Conservation (phyloP, 495 filamentous ascomycete species). For the Tuber magnatum region DNA sequence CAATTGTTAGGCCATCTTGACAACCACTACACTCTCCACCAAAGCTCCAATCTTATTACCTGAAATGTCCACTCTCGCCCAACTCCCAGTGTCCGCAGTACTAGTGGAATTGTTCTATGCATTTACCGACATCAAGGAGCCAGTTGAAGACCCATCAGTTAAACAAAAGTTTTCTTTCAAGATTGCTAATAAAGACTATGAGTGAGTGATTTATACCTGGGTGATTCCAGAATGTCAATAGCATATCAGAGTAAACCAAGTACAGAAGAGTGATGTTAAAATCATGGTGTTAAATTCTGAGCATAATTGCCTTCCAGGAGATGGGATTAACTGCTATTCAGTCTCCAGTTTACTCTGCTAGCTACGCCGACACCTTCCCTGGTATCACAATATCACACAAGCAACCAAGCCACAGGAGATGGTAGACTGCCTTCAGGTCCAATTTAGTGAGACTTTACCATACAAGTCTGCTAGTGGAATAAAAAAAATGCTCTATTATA, state of each 20-base stretch:
- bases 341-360: conserved; percentile 6
- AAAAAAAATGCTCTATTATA: conserved; percentile 4
- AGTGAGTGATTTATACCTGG: not conserved
- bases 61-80: no score
- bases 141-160: conserved; percentile 4
- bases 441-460: not conserved
- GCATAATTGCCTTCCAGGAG: conserved; percentile 2
- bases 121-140: not conserved
- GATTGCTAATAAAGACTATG: not conserved
- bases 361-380: not conserved
- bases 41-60: no score
- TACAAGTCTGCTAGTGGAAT: conserved; percentile 2
- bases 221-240: not conserved
- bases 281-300: no score
- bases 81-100: no score
- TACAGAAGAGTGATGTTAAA: not conserved
- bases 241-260: conserved; percentile 1
- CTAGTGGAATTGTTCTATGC: no score
- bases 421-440: not conserved
- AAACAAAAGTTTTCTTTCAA: not conserved
- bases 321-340: not conserved
- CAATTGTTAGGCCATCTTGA: no score
- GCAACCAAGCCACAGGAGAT: conserved; percentile 7
- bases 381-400: conserved; percentile 7
- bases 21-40: no score